phyloP scores from a whole-genome alignment of 2,329 filamentous ascomycete genomes.

The Sclerotinia trifoliorum region DNA sequence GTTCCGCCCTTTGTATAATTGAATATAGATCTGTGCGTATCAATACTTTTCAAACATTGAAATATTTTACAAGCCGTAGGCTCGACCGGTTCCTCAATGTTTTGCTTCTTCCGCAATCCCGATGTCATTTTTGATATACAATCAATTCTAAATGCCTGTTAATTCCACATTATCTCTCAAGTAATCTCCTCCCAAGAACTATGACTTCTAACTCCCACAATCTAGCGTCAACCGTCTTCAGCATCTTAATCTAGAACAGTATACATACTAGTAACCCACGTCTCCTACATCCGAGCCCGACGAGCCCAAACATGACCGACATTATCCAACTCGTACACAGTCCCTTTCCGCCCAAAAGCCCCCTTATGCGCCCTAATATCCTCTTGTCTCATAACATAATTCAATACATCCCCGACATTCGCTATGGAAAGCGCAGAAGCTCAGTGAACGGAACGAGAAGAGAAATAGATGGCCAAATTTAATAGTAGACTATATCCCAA shows the following conservation, averaged over 20 bases:
- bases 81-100: too few species aligned
- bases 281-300: constrained; percentile 63
- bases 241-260: constrained; percentile 43
- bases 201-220: constrained; percentile 29
- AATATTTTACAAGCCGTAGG: constrained; percentile 54
- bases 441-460: constrained; percentile 41
- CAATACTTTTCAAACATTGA: constrained; percentile 62
- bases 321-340: constrained; percentile 56
- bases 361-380: constrained; percentile 67
- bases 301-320: constrained; percentile 58
- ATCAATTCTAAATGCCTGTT: too few species aligned
- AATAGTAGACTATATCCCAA: constrained; percentile 61
- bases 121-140: too few species aligned
- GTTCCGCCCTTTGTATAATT: constrained; percentile 56
- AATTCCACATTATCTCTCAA: too few species aligned
- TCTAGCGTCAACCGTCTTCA: constrained; percentile 53
- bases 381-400: constrained; percentile 71
- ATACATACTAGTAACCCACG: constrained; percentile 65
- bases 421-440: neutral
- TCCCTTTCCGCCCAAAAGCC: constrained; percentile 70
- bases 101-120: too few species aligned
- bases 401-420: constrained; percentile 65
- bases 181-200: neutral
- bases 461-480: constrained; percentile 62
- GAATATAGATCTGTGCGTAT: constrained; percentile 64